These are phyloP conservation scores for Paragyromitra xinjiangensis DNA, from an alignment of 495 filamentous ascomycete species.

Conservation along the genomic window DNA sequence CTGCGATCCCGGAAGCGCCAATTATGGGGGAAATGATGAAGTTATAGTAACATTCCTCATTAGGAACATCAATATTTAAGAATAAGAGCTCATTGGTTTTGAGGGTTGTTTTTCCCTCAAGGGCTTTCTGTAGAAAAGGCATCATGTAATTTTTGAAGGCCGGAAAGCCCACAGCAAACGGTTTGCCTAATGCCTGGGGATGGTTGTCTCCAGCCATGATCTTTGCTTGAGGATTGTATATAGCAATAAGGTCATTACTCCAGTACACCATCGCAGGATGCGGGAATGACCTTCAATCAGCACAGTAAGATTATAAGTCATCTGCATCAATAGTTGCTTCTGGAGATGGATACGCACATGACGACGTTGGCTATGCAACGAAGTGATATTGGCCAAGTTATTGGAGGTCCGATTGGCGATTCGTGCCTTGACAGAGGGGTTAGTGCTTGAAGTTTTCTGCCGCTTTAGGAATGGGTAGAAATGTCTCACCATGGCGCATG, in stretches of 20 bases:
- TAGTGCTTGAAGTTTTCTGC: neutral
- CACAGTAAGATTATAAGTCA: neutral
- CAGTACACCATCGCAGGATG: slow-evolving; percentile 49
- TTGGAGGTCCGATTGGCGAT: slow-evolving; percentile 30
- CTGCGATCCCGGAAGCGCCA: slow-evolving; percentile 33
- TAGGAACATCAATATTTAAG: slow-evolving; percentile 27
- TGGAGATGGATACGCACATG: slow-evolving; percentile 17
- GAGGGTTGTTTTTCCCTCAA: slow-evolving; percentile 45
- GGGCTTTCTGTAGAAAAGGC: slow-evolving; percentile 11
- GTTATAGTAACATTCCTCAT: slow-evolving; percentile 52
- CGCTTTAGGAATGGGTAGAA: neutral
- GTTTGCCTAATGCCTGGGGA: slow-evolving; percentile 40
- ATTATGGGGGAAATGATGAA: slow-evolving; percentile 47
- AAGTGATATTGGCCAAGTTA: slow-evolving; percentile 41
- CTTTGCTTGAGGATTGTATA: slow-evolving; percentile 47
- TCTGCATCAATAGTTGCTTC: neutral
- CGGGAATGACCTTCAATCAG: slow-evolving; percentile 36
- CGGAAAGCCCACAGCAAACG: slow-evolving; percentile 33
- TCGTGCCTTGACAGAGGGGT: slow-evolving; percentile 20
- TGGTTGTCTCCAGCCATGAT: slow-evolving; percentile 46
- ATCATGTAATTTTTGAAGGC: slow-evolving; percentile 47
- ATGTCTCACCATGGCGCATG: slow-evolving; percentile 28
- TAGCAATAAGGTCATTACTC: slow-evolving; percentile 46
- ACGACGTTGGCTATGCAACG: slow-evolving; percentile 44
- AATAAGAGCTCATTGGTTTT: slow-evolving; percentile 37